phyloP scores from a whole-genome alignment of 2,329 filamentous ascomycete genomes.

The Aspergillus vadensis region DNA sequence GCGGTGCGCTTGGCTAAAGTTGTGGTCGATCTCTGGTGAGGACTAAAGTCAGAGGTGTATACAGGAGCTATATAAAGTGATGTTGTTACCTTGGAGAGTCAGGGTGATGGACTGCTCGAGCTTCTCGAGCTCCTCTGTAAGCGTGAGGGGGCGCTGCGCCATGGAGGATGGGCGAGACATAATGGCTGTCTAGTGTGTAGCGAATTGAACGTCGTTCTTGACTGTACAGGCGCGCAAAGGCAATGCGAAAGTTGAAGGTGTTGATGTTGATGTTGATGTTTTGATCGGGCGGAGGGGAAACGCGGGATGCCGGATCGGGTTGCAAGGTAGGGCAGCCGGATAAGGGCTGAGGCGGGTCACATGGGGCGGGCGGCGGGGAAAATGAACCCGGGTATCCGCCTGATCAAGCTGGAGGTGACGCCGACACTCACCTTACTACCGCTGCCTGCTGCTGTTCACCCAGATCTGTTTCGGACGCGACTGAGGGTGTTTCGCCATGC shows the following conservation, averaged over 20 bases:
- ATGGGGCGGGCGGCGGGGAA: conserved; percentile 32
- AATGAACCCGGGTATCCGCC: neutral
- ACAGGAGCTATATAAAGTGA: neutral
- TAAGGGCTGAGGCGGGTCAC: conserved; percentile 33
- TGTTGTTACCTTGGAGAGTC: conserved; percentile 75
- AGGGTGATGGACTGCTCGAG: conserved; percentile 96
- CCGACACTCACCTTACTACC: neutral
- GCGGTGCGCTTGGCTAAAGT: conserved; percentile 94
- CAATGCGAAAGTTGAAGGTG: neutral
- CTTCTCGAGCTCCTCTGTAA: conserved; percentile 94
- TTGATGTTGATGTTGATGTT: conserved; percentile 20
- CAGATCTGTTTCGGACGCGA: neutral
- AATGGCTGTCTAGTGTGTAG: neutral
- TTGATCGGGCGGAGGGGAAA: conserved; percentile 30
- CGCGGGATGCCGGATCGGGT: conserved; percentile 33
- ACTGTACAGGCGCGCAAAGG: neutral
- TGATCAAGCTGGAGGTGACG: neutral
- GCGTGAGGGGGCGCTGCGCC: conserved; percentile 64
- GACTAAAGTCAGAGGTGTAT: conserved; percentile 10
- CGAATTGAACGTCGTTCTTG: neutral
- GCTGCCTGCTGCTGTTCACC: neutral
- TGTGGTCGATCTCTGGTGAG: conserved; percentile 86
- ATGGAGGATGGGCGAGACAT: conserved; percentile 56
- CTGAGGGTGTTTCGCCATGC: conserved; percentile 36
- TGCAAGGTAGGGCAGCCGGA: conserved; percentile 35